These are phyloP conservation scores for Funneliformis mosseae DNA, from an alignment of 192 early-diverging fungal genomes.

Conservation along the genomic window DNA sequence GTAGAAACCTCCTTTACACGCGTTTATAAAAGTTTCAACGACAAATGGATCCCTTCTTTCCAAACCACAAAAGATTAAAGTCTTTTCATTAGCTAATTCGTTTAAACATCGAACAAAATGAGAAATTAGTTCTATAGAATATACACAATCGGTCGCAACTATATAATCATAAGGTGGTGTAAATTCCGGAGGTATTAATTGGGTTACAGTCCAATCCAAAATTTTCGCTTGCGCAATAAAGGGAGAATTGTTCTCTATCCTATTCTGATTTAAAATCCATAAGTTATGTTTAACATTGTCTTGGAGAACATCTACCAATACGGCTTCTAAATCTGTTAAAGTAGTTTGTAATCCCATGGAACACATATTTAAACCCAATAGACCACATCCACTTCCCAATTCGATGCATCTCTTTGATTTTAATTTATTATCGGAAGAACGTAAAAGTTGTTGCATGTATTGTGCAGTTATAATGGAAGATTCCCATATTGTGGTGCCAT, in stretches of 20 bases:
- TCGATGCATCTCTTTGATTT: conserved; percentile 36
- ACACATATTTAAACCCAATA: conserved; percentile 38
- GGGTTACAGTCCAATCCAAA: conserved; percentile 37
- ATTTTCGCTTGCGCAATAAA: conserved; percentile 20
- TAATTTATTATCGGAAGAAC: neutral
- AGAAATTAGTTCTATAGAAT: conserved; percentile 34
- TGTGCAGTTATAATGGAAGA: conserved; percentile 31
- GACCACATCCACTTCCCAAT: conserved; percentile 42
- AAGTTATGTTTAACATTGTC: conserved; percentile 28
- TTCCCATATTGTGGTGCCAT: conserved; percentile 45
- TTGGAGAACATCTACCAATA: conserved; percentile 33
- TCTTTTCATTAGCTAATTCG: conserved; percentile 4
- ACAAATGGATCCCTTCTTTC: conserved; percentile 41
- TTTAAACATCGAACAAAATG: conserved; percentile 35
- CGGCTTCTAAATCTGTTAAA: conserved; percentile 36
- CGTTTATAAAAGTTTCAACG: conserved; percentile 36
- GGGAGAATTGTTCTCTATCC: neutral
- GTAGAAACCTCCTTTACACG: neutral
- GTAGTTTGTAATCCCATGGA: conserved; percentile 36
- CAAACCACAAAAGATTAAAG: conserved; percentile 35
- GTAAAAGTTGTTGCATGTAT: conserved; percentile 27
- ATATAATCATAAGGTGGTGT: conserved; percentile 37
- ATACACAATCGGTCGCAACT: conserved; percentile 42
- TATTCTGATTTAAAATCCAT: conserved; percentile 14
- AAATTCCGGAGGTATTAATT: conserved; percentile 12